Conservation (phyloP, 306 rosid genomes). For the Quercus engelmannii region DNA sequence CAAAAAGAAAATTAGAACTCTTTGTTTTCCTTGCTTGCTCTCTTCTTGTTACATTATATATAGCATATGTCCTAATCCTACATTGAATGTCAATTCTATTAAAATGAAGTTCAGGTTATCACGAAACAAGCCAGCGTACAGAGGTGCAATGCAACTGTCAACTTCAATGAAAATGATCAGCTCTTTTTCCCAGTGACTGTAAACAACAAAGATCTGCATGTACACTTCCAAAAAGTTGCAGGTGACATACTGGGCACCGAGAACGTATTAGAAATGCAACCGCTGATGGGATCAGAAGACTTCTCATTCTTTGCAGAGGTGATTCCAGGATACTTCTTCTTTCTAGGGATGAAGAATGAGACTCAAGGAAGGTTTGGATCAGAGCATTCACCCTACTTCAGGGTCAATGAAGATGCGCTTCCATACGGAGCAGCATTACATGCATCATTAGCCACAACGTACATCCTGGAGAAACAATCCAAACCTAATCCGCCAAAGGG, state of each 20-base stretch:
- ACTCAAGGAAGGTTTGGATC: conserved; percentile 15
- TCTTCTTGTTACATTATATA: neutral
- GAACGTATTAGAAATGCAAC: conserved; percentile 23
- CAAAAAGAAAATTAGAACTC: too few relatives aligned
- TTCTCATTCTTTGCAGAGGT: conserved; percentile 39
- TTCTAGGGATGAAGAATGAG: conserved; percentile 38
- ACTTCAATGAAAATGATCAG: conserved; percentile 9
- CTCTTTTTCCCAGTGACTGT: conserved; percentile 29
- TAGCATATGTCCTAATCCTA: too few relatives aligned
- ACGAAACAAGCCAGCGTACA: conserved; percentile 44
- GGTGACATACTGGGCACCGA: conserved; percentile 26
- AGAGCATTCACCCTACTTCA: conserved; percentile 33
- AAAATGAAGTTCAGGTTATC: conserved; percentile 32
- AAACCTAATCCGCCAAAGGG: neutral
- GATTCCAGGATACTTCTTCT: conserved; percentile 38
- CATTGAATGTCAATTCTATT: neutral
- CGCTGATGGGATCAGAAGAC: conserved; percentile 44
- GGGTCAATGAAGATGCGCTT: conserved; percentile 41
- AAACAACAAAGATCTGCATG: conserved; percentile 35
- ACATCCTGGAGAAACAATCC: conserved; percentile 29
- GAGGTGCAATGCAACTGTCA: conserved; percentile 50
- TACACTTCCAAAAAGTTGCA: conserved; percentile 27
- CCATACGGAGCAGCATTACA: conserved; percentile 52
- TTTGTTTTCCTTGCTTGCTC: too few relatives aligned
- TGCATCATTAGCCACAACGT: conserved; percentile 37